A percentile compares a stretch with the other conserved stretches of the same genome.
Evolutionary conservation across 257 asterid species (phyloP).

Genomic region (Linderniella brevidens): DNA sequence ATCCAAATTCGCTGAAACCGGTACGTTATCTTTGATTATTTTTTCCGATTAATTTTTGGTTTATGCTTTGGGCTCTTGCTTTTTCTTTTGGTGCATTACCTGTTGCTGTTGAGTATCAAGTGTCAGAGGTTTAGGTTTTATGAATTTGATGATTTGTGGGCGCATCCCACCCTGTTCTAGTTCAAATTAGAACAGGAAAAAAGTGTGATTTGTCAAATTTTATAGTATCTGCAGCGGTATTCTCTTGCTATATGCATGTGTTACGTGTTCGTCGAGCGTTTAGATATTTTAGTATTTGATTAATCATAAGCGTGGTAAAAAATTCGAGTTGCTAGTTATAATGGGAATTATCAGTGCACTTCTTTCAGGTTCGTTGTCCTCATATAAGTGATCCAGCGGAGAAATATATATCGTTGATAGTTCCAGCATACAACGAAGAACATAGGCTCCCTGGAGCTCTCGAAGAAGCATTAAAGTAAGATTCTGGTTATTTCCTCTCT

Average conservation of each 20-base stretch:
- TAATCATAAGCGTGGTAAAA: no score
- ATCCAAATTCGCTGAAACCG: slow-evolving; percentile 74
- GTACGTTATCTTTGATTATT: slow-evolving; percentile 16
- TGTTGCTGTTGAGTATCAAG: no score
- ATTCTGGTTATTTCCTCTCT: background rate
- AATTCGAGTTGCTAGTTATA: no score
- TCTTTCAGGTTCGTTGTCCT: slow-evolving; percentile 58
- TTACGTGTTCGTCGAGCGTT: no score
- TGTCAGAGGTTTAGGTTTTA: no score
- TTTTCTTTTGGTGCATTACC: no score
- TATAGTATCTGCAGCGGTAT: no score
- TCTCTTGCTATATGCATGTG: no score
- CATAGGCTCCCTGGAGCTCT: slow-evolving; percentile 88
- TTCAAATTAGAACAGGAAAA: no score
- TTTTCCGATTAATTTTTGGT: background rate
- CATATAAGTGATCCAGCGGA: slow-evolving; percentile 63
- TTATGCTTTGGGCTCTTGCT: background rate
- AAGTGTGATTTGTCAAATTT: no score
- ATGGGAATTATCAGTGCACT: background rate
- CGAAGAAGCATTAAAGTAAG: slow-evolving; percentile 64
- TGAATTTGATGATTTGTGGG: no score
- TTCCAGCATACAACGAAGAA: slow-evolving; percentile 94
- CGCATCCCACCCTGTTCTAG: no score
- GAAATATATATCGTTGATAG: slow-evolving; percentile 60
- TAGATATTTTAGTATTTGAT: background rate